A percentile compares a stretch with the other conserved stretches of the same genome.
Conservation (phyloP, 1,139 yeast species). For the Wickerhamomyces sp. region DNA sequence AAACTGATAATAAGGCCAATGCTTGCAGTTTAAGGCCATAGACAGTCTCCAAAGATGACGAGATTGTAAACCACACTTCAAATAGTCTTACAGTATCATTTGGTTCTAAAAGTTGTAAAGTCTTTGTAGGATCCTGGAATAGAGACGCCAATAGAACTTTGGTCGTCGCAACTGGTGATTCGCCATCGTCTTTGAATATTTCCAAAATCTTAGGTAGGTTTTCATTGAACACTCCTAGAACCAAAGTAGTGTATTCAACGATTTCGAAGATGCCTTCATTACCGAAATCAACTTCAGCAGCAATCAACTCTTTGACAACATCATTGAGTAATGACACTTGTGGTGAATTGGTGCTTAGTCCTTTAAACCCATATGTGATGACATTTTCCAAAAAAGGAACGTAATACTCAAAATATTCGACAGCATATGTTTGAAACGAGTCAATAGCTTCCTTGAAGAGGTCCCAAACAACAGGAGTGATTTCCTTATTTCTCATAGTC, state of each 20-base stretch:
- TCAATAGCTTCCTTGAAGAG: slow-evolving; percentile 32
- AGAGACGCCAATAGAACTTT: slow-evolving; percentile 66
- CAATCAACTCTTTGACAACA: slow-evolving; percentile 25
- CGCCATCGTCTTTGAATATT: slow-evolving; percentile 14
- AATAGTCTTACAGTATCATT: slow-evolving; percentile 48
- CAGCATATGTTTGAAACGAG: slow-evolving; percentile 51
- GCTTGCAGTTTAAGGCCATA: slow-evolving; percentile 74
- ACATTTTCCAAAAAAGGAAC: slow-evolving; percentile 73
- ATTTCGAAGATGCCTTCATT: slow-evolving; percentile 20
- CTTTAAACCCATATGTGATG: slow-evolving; percentile 63
- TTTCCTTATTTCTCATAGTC: slow-evolving; percentile 18
- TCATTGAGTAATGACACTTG: slow-evolving; percentile 32
- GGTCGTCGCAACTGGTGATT: slow-evolving; percentile 39
- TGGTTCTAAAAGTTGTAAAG: slow-evolving; percentile 51
- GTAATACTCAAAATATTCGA: slow-evolving; percentile 72
- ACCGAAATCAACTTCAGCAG: slow-evolving; percentile 20
- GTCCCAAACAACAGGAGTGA: slow-evolving; percentile 32
- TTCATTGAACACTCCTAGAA: slow-evolving; percentile 15
- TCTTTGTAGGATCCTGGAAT: slow-evolving; percentile 54
- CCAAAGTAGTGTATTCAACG: slow-evolving; percentile 20
- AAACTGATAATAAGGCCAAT: slow-evolving; percentile 54
- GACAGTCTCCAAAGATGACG: slow-evolving; percentile 58
- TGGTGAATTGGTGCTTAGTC: slow-evolving; percentile 29
- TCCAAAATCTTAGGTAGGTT: slow-evolving; percentile 2
- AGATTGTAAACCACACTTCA: slow-evolving; percentile 57